Conservation (phyloP, 2,329 filamentous ascomycete genomes). For the Polytolypa hystricis region DNA sequence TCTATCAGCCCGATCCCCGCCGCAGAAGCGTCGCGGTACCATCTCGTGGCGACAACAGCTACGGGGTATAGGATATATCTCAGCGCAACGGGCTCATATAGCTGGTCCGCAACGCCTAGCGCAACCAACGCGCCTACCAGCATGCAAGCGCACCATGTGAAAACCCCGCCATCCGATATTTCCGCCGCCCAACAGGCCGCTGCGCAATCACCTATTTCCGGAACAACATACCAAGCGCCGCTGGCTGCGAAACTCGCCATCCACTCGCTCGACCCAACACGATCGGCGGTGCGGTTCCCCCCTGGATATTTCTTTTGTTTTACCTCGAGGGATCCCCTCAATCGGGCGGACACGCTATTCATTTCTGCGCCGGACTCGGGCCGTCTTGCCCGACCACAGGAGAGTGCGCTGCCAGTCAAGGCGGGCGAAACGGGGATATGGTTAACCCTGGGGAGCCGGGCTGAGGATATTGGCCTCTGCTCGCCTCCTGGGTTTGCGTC, state of each 20-base stretch:
- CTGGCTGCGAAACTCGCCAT: conserved; percentile 40
- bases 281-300: conserved; percentile 48
- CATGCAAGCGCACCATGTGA: conserved; percentile 96
- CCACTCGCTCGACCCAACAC: conserved; percentile 30
- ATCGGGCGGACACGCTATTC: conserved; percentile 60
- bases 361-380: conserved; percentile 80
- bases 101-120: conserved; percentile 42
- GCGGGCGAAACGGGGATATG: conserved; percentile 74
- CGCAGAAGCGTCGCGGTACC: conserved; percentile 69
- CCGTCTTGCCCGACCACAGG: conserved; percentile 53
- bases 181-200: conserved; percentile 18
- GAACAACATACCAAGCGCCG: conserved; percentile 23
- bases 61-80: conserved; percentile 88
- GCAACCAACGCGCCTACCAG: conserved; percentile 66
- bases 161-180: conserved; percentile 61
- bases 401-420: conserved; percentile 43
- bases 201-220: conserved; percentile 11
- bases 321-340: conserved; percentile 50
- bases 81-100: conserved; percentile 69
- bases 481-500: conserved; percentile 62
- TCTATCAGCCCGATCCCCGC: conserved; percentile 80
- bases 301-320: conserved; percentile 91
- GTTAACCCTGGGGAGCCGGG: conserved; percentile 61
- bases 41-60: conserved; percentile 80
- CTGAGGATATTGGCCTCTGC: conserved; percentile 68